Conservation (phyloP, 2,329 filamentous ascomycete genomes). For the Trichoderma koningii region DNA sequence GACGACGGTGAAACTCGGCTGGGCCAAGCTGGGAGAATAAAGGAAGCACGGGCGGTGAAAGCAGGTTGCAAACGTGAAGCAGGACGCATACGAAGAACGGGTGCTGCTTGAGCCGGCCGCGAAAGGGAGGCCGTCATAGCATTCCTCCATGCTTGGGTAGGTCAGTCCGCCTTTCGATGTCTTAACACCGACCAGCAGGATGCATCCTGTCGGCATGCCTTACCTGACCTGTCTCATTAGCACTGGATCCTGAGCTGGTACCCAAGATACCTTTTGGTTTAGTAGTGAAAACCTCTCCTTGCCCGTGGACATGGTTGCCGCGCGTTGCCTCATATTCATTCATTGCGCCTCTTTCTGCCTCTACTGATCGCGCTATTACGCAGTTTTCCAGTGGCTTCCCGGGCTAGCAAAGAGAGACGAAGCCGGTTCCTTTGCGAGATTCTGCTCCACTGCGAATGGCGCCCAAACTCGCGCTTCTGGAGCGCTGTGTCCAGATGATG, state of each 20-base stretch:
- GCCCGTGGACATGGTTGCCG: neutral
- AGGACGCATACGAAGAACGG: neutral
- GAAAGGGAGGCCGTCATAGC: neutral
- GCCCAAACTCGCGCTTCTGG: neutral
- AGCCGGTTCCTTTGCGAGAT: neutral
- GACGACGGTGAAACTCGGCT: slow-evolving; percentile 17
- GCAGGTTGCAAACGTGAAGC: neutral
- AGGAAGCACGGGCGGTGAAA: slow-evolving; percentile 13
- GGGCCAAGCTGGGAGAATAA: neutral
- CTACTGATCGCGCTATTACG: neutral
- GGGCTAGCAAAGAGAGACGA: neutral
- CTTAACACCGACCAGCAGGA: no score
- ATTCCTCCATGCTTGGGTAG: no score
- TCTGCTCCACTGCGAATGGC: slow-evolving; percentile 9
- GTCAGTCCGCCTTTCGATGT: no score
- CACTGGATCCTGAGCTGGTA: no score
- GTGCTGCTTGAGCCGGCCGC: neutral
- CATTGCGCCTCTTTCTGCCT: slow-evolving; percentile 3
- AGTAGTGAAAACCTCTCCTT: no score
- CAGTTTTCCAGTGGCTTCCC: neutral
- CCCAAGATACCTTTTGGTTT: no score
- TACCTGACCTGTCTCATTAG: no score
- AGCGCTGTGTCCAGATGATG: neutral
- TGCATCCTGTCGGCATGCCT: no score
- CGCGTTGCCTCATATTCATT: neutral